Base-by-base conservation (phyloP, 257 asterid species). In the Vinca minor region DNA sequence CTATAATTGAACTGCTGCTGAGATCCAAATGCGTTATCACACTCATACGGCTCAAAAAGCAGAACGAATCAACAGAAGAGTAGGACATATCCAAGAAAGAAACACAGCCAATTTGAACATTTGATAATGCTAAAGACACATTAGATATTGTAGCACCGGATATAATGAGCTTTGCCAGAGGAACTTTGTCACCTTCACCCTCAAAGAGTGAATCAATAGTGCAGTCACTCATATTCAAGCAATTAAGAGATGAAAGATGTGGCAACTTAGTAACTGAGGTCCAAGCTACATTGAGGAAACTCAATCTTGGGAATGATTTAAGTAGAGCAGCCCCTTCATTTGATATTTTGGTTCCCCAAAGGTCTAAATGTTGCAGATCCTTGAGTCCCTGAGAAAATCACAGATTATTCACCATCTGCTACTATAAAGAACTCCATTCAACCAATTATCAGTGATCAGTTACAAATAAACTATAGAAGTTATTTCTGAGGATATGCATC, bases 181-280 rank as follows among this genome's bases (percentile, higher is more conserved):
- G 72, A 71, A 87, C 82, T 80, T 79, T 74, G 41, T 53, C 79
- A 52, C 79, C 87, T 68, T 64, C 81, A 69, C 78, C 87, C 58
- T 77, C 75, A 32, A 78, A 83, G 45, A 89, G 56, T 64, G 88
- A 79, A 69, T 76, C 78, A 74, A 93, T 62, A 8, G 83, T 78
- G 77, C 97, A 93, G 79, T 84, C 87, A 68, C 97, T 89, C 94
- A 89, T 84, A 88, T 89, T 82, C 69, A 93, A 83, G 77, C 42
- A 74, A 34, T 76, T 58, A 63, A 93, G 87, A 31, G 91, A 85
- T 64, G 79, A 64, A 68, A 93, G 55, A 72, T 69, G 59, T 2
- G 96, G 95, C 72, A 93, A 72, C 72, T 59, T 62, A 35, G 94
- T 87, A 21, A 89, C 87, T 28, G 76, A 65, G 29, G 98, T 92